Evolutionary conservation across 805 yeast genomes (phyloP), one percentile per base, ranked within the genome.

Genomic region (Starmera amethionina): DNA sequence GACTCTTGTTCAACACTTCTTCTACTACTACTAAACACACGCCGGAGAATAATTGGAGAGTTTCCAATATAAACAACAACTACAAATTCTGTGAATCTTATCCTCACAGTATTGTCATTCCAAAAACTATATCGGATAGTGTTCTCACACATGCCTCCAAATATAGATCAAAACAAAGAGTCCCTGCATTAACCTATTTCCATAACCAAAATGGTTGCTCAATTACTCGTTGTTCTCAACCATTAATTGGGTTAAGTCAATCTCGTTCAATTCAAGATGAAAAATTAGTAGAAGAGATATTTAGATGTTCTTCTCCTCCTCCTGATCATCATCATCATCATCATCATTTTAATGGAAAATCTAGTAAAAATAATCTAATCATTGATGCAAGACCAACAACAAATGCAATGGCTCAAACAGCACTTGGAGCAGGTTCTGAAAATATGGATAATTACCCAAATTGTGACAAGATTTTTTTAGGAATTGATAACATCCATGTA

Each of bases 381-480:
- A 90, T 87, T 5, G 98, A 93, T 63, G 83, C 95, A 18, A 68
- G 98, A 41, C 98, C 98, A 1, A 59, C 88, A 22, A 82, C 97
- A 0, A 93, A 93, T 59, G 97, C 97, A 8, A 75, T 88, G 75
- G 97, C 96, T 0, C 97, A 93, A 52, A 85, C 86, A 36, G 97
- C 97, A 0, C 63, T 93, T 13, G 98, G 98, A 11, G 98, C 97
- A n/a, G 98, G 98, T 1, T 82, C 96, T 0, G 98, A 93, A 56
- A 82, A 75, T 48, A 84, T 88, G 70, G 97, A 90, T 42, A 77
- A 87, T 54, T 90, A 93, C 62, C 72, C 78, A 38, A 70, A 70
- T 29, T 73, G 70, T 14, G 81, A 82, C 27, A 81, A 87, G 55
- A 70, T 84, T 15, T 93, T 85, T 52, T 68, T 93, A 45, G 95